Evolutionary conservation across 805 yeast species (phyloP).

Genomic region (Wickerhamiella nectarea): DNA sequence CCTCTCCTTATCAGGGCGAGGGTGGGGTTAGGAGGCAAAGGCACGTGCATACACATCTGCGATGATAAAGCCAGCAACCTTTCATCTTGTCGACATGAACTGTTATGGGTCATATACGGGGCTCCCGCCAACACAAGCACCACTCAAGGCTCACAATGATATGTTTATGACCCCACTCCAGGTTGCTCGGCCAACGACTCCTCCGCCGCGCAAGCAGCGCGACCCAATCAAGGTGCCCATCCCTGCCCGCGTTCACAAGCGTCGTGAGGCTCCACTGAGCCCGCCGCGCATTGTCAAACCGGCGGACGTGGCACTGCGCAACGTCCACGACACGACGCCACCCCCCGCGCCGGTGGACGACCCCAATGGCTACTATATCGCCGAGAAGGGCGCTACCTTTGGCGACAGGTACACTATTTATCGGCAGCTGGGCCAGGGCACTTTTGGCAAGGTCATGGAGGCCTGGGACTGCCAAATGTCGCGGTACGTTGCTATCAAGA

Average conservation of each 20-base stretch:
- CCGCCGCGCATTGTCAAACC: conserved; percentile 16
- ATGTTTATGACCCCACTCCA: neutral
- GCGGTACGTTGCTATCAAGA: conserved; percentile 72
- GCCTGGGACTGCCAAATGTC: conserved; percentile 56
- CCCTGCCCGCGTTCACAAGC: neutral
- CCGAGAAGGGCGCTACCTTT: conserved; percentile 26
- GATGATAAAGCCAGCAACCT: neutral
- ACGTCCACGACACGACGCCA: conserved; percentile 15
- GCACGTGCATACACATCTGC: conserved; percentile 1
- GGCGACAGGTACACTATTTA: conserved; percentile 60
- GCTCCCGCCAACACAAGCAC: neutral
- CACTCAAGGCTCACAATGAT: neutral
- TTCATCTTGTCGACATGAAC: neutral
- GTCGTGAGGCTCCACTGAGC: conserved; percentile 10
- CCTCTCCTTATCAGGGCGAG: neutral
- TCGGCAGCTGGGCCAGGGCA: conserved; percentile 74
- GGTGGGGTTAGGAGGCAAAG: neutral
- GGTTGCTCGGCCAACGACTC: conserved; percentile 2
- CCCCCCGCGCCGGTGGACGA: conserved; percentile 16
- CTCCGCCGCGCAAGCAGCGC: conserved; percentile 1
- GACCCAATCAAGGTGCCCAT: conserved; percentile 1
- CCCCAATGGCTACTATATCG: conserved; percentile 25
- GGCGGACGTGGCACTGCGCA: conserved; percentile 17
- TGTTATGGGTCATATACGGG: neutral
- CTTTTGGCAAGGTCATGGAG: conserved; percentile 79